Evolutionary conservation across 1,284 basidiomycete species (phyloP), one percentile per base, ranked within the genome.

Genomic region (Neolentinus lepideus): DNA sequence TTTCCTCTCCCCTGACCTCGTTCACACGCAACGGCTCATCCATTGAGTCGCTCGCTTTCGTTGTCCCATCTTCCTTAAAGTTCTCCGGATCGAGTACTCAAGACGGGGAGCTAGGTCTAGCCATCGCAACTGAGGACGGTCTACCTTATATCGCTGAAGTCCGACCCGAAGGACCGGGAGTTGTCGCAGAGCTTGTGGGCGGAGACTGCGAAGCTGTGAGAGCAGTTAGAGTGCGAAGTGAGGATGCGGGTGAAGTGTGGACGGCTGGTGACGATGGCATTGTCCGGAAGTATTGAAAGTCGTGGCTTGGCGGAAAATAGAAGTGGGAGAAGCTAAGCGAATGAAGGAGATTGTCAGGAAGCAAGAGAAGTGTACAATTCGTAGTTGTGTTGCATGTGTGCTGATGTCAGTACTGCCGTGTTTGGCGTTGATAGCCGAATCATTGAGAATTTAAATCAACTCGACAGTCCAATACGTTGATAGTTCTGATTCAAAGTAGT

Each of bases 241-340:
- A 54, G 12, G 59, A 61, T 29, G 62, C 69, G 43, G 21, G 19
- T 3, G 65, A 77, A 33, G 63, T 84, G 1, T 87, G 85, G 84
- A 78, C 72, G 52, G 79, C 80, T 11, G 78, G 80, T 47, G 83
- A 87, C 60, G 83, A 84, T 65, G 79, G 79, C 1, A 64, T 81
- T 27, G 75, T 83, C 1, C 70, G 81, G 60, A 64, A 73, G 59
- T 84, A 83, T 65, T 60, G 50, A 58, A 57, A 6, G 47, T 16
- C 45, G 9, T 9, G 8, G 9, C 9, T 47, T 47, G 10, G 9
- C 45, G 45, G 45, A 47, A 10, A 16, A 35, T 16, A 35, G 16
- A 35, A 35, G 33, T 35, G 16, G 33, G 33, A 35, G 33, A 16
- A 35, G 9, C 9, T 16, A 16, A 9, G 33, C 9, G 16, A 35